Base-by-base conservation (phyloP, 176 grass and related monocot genomes). In the Carex kokanica region DNA sequence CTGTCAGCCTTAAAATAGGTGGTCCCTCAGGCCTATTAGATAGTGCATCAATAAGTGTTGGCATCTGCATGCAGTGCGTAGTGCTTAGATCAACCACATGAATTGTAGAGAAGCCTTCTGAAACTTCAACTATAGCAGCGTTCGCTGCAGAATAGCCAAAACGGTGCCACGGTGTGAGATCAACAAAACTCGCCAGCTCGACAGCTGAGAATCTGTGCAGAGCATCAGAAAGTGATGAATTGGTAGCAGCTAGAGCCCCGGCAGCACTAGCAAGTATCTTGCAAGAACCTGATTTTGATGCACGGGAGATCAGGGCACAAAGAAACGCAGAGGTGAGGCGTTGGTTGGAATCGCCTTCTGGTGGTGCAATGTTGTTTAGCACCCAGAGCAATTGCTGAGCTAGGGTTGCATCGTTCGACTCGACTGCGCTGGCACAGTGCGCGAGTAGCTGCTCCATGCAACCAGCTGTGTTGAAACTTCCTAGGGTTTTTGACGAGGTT, bases 1-100 rank as follows among this genome's bases (percentile, higher is more conserved):
- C 88, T 36, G 97, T 96, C 60, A 99, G 88, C 23, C 97, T 88
- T 45, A 99, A 65, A 41, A 92, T 79, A 20, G 97, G 97, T 0
- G 91, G 88, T 0, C 97, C 97, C 82, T 96, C 97, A 31, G 89
- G 84, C 27, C 97, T 93, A 82, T 57, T 82, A 2, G 93, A 91
- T 18, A 96, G 88, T 70, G 89, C 84, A 86, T 99, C 97, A 69
- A 99, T 99, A 43, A 99, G 97, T 47, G 91, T 99, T 4, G 97
- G 97, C 83, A 99, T 93, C 91, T 99, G 97, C 97, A 99, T 99
- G 93, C 97, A 92, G 85, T 99, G 97, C 58, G 93, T 99, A 0
- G 91, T 96, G 93, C 93, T 60, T 77, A 99, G 86, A 60, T 99
- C 93, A 27, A 96, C 88, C 85, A 99, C 58, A 90, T 99, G 97